Evolutionary conservation across 768 basidiomycete genomes (phyloP).

Genomic region (Amanita inopinata): DNA sequence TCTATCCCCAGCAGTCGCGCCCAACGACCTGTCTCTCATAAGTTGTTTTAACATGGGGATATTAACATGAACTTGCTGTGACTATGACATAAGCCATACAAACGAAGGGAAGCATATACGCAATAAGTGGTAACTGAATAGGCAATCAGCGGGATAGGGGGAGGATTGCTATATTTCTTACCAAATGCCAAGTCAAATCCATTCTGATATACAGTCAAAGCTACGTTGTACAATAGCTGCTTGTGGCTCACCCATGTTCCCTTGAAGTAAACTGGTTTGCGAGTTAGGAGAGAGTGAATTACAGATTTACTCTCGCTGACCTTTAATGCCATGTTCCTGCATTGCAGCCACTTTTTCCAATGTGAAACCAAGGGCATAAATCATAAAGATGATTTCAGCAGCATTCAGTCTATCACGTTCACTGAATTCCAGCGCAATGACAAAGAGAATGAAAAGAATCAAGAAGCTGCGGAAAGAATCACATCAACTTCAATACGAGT

Average conservation of each 20-base stretch:
- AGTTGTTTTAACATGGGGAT: not conserved
- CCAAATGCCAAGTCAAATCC: conserved; percentile 91
- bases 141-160: conserved; percentile 1
- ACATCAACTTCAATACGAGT: conserved; percentile 1
- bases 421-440: conserved; percentile 71
- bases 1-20: conserved; percentile 69
- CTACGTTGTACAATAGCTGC: not conserved
- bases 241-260: conserved; percentile 61
- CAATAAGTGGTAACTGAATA: conserved; percentile 63
- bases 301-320: conserved; percentile 24
- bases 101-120: conserved; percentile 65
- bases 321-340: conserved; percentile 91
- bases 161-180: conserved; percentile 21
- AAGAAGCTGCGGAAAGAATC: conserved; percentile 48
- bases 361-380: conserved; percentile 73
- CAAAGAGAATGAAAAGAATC: conserved; percentile 67
- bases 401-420: conserved; percentile 51
- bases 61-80: conserved; percentile 38
- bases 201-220: conserved; percentile 39
- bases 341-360: conserved; percentile 90
- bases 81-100: conserved; percentile 62
- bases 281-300: conserved; percentile 1
- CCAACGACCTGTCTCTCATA: conserved; percentile 45
- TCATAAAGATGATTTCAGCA: conserved; percentile 69
- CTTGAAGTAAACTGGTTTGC: conserved; percentile 60